These are phyloP conservation scores for Entonaema liquescens DNA, from an alignment of 495 filamentous ascomycete species.

Conservation along the genomic window DNA sequence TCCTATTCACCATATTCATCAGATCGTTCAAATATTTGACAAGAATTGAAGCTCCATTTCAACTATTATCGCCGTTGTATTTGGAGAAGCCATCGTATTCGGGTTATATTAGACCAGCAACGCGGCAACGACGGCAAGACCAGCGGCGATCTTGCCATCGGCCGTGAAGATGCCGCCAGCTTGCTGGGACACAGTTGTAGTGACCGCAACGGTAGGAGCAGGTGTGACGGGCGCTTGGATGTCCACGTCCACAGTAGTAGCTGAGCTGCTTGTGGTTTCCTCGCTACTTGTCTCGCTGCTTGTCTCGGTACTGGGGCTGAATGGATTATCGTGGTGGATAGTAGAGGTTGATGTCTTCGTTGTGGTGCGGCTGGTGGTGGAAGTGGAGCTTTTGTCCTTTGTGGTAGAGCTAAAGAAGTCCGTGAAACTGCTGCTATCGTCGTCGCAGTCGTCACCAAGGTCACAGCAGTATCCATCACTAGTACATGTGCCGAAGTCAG, in stretches of 20 bases:
- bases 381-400: conserved; percentile 16
- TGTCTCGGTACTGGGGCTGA: conserved; percentile 9
- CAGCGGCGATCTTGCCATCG: conserved; percentile 25
- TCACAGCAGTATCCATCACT: conserved; percentile 37
- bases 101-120: conserved; percentile 23
- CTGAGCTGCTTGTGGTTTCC: neutral
- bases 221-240: conserved; percentile 8
- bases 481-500: conserved; percentile 39
- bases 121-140: conserved; percentile 29
- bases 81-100: neutral
- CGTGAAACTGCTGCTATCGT: conserved; percentile 11
- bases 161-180: conserved; percentile 35
- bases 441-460: conserved; percentile 29
- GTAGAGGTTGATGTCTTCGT: conserved; percentile 24
- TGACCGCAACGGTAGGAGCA: conserved; percentile 16
- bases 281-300: conserved; percentile 1
- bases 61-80: neutral
- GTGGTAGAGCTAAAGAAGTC: conserved; percentile 2
- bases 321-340: neutral
- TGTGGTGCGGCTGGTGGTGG: conserved; percentile 32
- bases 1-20: neutral
- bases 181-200: conserved; percentile 22
- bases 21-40: conserved; percentile 15
- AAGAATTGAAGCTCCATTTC: conserved; percentile 2
- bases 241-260: neutral